A percentile compares a stretch with the other conserved stretches of the same genome.
Conservation (phyloP, 2,329 filamentous ascomycete species). For the Pseudopyricularia javanii region DNA sequence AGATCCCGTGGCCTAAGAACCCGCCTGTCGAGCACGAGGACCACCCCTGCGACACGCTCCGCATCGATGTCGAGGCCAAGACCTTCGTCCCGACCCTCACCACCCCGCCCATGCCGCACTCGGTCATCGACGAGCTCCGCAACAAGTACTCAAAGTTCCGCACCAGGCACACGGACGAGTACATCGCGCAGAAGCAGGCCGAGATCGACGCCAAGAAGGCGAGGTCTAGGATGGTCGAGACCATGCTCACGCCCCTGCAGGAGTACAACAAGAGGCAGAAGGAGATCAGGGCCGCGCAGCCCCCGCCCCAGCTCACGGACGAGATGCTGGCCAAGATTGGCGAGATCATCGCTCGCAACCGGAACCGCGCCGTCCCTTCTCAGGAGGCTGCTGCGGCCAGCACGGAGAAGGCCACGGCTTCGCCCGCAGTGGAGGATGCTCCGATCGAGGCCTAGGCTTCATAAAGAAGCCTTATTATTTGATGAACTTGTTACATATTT, state of each 20-base stretch:
- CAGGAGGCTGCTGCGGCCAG: background rate
- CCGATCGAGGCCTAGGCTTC: background rate
- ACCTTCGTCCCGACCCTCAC: constrained; percentile 72
- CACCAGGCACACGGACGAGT: constrained; percentile 67
- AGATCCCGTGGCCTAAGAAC: constrained; percentile 63
- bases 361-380: constrained; percentile 8
- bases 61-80: constrained; percentile 60
- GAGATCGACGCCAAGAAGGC: constrained; percentile 19
- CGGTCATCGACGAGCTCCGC: constrained; percentile 75
- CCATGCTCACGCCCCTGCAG: constrained; percentile 43
- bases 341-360: constrained; percentile 45
- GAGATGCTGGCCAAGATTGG: constrained; percentile 52
- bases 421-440: background rate
- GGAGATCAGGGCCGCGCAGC: constrained; percentile 34
- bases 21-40: constrained; percentile 35
- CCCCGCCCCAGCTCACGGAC: constrained; percentile 41
- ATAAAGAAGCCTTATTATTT: background rate
- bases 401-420: background rate
- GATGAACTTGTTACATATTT: background rate
- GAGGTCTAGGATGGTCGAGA: constrained; percentile 18
- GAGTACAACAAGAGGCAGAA: constrained; percentile 45
- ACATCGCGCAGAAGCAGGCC: constrained; percentile 38
- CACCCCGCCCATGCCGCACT: constrained; percentile 62
- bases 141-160: constrained; percentile 74
- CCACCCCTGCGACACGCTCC: constrained; percentile 56